Base-by-base conservation (phyloP, 805 yeast species). In the Kazachstania martiniae region DNA sequence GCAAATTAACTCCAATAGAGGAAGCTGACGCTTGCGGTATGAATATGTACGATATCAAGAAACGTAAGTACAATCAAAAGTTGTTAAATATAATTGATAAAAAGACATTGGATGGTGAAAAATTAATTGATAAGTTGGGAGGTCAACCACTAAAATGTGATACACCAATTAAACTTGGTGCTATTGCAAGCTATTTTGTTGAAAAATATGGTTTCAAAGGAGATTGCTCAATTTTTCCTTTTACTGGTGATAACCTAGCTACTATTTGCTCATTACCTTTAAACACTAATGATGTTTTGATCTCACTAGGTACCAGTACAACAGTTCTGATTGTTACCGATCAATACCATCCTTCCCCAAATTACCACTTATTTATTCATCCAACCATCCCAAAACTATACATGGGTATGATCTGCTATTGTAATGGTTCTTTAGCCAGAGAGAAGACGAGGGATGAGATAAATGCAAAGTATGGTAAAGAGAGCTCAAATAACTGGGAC, bases 361-460 rank as follows among this genome's bases (percentile, higher is more conserved):
- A 77, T 44, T 86, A 85, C 52, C 95, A 86, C 50, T 56, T 85
- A 42, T 86, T 86, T 61, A 73, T 73, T 40, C 95, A 87, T 51
- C 95, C 96, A 7, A 79, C 93, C 0, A 70, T 81, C 39, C 70
- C 72, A 1, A 66, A 66, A 23, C 74, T 78, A 23, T 86, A 74
- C 53, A 87, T 86, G 95, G 94, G 93, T 15, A 86, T 86, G 96
- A 72, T 87, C 34, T 86, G 96, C 53, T 86, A 86, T 55, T 81
- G 93, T 49, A 86, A 86, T 53, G 95, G 96, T 0, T 71, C 95
- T 0, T 60, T 86, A 30, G 94, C 95, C 0, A 65, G 96, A 41
- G 95, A 86, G 47, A 65, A 67, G 36, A 65, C 85, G 8, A 65
- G 91, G 31, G 78, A 85, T 53, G 62, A 59, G 16, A 39, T 84